A percentile compares a stretch with the other conserved stretches of the same genome.
Conservation (phyloP, 176 grass and related monocot species). For the Hordeum marinum region DNA sequence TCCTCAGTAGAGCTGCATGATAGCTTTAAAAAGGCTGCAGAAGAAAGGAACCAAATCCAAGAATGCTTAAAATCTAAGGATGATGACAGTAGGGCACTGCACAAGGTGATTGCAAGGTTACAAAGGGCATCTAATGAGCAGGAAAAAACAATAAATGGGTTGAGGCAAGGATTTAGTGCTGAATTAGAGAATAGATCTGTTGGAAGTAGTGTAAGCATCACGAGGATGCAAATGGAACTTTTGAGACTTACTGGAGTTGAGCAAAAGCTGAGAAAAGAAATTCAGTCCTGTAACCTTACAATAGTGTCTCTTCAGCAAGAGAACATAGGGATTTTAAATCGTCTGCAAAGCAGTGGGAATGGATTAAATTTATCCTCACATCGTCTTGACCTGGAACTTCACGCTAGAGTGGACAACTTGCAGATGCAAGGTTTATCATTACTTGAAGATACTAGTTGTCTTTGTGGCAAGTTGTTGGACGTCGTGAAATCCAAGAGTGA, state of each 20-base stretch:
- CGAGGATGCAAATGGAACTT: slow-evolving; percentile 56
- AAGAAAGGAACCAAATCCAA: slow-evolving; percentile 39
- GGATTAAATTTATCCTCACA: slow-evolving; percentile 25
- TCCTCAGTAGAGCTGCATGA: slow-evolving; percentile 37
- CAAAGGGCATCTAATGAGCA: slow-evolving; percentile 61
- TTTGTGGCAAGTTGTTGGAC: slow-evolving; percentile 53
- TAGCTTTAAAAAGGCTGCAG: slow-evolving; percentile 9
- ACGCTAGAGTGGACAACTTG: slow-evolving; percentile 44
- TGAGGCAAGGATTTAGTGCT: slow-evolving; percentile 41
- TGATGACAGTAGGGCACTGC: slow-evolving; percentile 39
- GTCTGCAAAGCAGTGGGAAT: slow-evolving; percentile 30
- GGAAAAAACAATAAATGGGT: slow-evolving; percentile 61
- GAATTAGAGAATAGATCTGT: slow-evolving; percentile 34
- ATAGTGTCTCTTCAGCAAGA: slow-evolving; percentile 59
- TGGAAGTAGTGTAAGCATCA: slow-evolving; percentile 33
- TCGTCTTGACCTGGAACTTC: slow-evolving; percentile 53
- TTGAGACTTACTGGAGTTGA: slow-evolving; percentile 61
- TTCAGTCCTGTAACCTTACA: slow-evolving; percentile 44
- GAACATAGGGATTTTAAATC: slow-evolving; percentile 40
- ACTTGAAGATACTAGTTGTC: slow-evolving; percentile 34
- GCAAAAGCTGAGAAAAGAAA: slow-evolving; percentile 57
- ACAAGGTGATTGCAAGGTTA: slow-evolving; percentile 51
- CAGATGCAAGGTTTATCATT: slow-evolving; percentile 51
- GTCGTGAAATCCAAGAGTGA: slow-evolving; percentile 49
- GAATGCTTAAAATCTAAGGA: slow-evolving; percentile 54